A percentile compares a stretch with the other conserved stretches of the same genome.
Evolutionary conservation across 2,329 filamentous ascomycete species (phyloP).

Genomic region (Calonectria leucothoes): DNA sequence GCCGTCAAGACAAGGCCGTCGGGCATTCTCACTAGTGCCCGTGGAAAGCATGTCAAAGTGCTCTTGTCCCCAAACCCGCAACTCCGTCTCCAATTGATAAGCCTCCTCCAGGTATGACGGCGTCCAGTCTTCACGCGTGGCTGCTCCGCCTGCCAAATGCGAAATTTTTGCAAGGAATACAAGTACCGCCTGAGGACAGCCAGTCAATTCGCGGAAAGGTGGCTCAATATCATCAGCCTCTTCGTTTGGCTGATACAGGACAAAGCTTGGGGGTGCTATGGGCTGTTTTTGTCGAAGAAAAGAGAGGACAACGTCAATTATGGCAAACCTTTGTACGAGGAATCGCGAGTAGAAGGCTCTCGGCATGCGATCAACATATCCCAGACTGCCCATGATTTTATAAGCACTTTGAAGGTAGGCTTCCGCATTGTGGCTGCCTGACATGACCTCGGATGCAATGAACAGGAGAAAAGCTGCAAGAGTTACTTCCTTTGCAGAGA

Average conservation of each 20-base stretch:
- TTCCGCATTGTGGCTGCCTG: conserved; percentile 4
- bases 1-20: not conserved
- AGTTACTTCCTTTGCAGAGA: conserved; percentile 3
- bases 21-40: too few relatives aligned
- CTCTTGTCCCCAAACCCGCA: not conserved
- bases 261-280: not conserved
- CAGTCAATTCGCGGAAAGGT: not conserved
- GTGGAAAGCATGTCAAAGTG: not conserved
- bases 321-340: not conserved
- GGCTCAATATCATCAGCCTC: not conserved
- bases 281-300: not conserved
- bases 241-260: not conserved
- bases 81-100: not conserved
- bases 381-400: not conserved
- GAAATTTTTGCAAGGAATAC: not conserved
- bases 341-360: not conserved
- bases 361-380: not conserved
- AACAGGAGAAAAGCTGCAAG: conserved; percentile 19
- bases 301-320: conserved; percentile 2
- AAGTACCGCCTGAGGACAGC: not conserved
- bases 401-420: not conserved
- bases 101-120: not conserved
- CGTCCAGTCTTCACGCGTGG: not conserved
- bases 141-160: not conserved
- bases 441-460: conserved; percentile 20